Evolutionary conservation across 2,329 filamentous ascomycete species (phyloP).

Genomic region (Podosphaera fusca): DNA sequence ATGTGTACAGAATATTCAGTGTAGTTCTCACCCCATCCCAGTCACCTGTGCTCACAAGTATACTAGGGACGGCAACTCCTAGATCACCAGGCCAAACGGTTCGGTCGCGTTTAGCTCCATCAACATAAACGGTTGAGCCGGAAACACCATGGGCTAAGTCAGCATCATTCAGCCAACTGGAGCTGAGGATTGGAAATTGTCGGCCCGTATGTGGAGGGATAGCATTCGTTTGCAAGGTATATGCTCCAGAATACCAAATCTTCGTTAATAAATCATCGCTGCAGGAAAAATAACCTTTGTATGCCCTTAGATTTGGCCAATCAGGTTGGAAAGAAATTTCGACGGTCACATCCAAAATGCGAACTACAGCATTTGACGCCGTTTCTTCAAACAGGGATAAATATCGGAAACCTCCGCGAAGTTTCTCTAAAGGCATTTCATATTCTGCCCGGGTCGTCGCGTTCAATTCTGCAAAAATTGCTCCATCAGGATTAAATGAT

Average conservation of each 20-base stretch:
- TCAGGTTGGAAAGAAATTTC: constrained; percentile 20
- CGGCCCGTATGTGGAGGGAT: constrained; percentile 16
- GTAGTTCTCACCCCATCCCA: constrained; percentile 26
- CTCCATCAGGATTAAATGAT: constrained; percentile 22
- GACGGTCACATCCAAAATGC: constrained; percentile 16
- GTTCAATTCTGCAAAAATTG: constrained; percentile 22
- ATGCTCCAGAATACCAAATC: constrained; percentile 27
- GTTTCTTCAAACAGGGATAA: constrained; percentile 24
- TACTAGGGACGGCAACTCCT: constrained; percentile 28
- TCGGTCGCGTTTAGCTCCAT: constrained; percentile 35
- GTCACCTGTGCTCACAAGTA: constrained; percentile 30
- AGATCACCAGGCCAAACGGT: constrained; percentile 40
- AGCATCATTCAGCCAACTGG: constrained; percentile 19
- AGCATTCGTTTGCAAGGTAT: constrained; percentile 18
- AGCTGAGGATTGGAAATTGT: constrained; percentile 11
- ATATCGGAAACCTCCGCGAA: constrained; percentile 30
- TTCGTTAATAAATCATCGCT: constrained; percentile 27
- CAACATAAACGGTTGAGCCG: constrained; percentile 17
- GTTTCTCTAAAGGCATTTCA: constrained; percentile 21
- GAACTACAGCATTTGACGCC: constrained; percentile 7
- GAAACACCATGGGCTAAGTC: constrained; percentile 18
- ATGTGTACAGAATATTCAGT: constrained; percentile 20
- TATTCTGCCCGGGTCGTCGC: constrained; percentile 17
- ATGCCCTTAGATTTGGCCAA: constrained; percentile 23
- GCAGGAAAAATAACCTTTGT: constrained; percentile 30